phyloP scores from a whole-genome alignment of 345 rosid species.

The Boechera stricta region DNA sequence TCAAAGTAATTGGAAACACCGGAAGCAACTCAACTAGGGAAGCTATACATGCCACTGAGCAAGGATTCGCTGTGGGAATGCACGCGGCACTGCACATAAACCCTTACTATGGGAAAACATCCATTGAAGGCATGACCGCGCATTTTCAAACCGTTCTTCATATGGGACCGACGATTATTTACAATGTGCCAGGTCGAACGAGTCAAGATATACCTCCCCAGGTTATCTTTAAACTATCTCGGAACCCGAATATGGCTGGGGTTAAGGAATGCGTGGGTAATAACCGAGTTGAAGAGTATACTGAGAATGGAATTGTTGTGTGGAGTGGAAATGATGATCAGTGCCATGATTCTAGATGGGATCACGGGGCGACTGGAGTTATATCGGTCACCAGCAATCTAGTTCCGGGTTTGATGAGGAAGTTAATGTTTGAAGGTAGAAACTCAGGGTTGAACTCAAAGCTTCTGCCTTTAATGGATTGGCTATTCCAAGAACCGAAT shows the following conservation, averaged over 20 bases:
- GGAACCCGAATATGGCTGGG: constrained; percentile 72
- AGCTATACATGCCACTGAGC: constrained; percentile 90
- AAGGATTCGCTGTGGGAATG: constrained; percentile 94
- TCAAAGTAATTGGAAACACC: constrained; percentile 84
- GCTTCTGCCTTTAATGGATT: constrained; percentile 74
- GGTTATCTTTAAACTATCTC: constrained; percentile 62
- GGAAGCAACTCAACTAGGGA: constrained; percentile 93
- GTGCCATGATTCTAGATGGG: constrained; percentile 88
- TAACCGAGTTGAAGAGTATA: constrained; percentile 65
- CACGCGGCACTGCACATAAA: constrained; percentile 95
- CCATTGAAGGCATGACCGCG: constrained; percentile 65
- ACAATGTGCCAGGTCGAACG: constrained; percentile 84
- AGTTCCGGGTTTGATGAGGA: constrained; percentile 68
- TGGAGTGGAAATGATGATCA: constrained; percentile 92
- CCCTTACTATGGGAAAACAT: constrained; percentile 95
- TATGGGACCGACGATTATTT: constrained; percentile 84
- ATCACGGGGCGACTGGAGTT: constrained; percentile 73
- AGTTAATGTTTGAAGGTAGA: constrained; percentile 73
- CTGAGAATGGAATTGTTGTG: constrained; percentile 67
- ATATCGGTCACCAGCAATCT: constrained; percentile 81
- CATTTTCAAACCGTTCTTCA: constrained; percentile 80
- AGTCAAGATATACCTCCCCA: constrained; percentile 80
- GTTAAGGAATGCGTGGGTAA: constrained; percentile 81
- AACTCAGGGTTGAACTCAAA: constrained; percentile 59
- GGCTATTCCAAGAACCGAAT: constrained; percentile 82